Conservation (phyloP, 495 filamentous ascomycete genomes). For the Lepraria neglecta region DNA sequence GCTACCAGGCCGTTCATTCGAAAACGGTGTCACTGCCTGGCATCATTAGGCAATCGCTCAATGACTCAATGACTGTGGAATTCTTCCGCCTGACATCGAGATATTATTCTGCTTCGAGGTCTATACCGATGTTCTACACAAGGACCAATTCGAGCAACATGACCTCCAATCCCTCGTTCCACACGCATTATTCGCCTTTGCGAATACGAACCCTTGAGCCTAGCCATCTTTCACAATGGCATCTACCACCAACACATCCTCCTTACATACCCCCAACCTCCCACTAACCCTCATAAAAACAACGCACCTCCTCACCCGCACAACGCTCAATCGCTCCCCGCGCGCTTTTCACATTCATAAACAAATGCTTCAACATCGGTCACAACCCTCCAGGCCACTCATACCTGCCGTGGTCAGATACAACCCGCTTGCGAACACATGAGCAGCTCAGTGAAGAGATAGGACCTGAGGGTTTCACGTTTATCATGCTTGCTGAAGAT, state of each 20-base stretch:
- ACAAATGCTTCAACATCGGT: slow-evolving; percentile 14
- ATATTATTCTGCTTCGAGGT: neutral
- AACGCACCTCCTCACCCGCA: slow-evolving; percentile 5
- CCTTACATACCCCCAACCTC: neutral
- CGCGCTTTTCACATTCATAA: slow-evolving; percentile 25
- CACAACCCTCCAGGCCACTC: slow-evolving; percentile 12
- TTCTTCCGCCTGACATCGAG: neutral
- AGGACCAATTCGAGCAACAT: too few species aligned
- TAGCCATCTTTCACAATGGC: too few species aligned
- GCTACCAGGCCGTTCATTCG: neutral
- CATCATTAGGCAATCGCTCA: neutral
- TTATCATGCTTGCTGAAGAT: slow-evolving; percentile 14
- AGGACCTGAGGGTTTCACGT: slow-evolving; percentile 17
- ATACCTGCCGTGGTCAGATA: neutral
- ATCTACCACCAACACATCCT: neutral
- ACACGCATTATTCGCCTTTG: neutral
- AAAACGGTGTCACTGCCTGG: neutral
- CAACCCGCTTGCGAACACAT: neutral
- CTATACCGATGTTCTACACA: neutral
- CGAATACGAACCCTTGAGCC: too few species aligned
- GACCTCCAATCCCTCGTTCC: neutral
- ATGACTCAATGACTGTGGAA: neutral
- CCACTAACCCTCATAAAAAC: neutral
- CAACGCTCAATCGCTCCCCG: slow-evolving; percentile 6
- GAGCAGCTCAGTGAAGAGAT: slow-evolving; percentile 18